Percentiles rank a stretch among this genome's conserved stretches.
These are phyloP conservation scores for Blepharisma undulans DNA, from an alignment of 169 alveolate genomes.

Conservation along the genomic window DNA sequence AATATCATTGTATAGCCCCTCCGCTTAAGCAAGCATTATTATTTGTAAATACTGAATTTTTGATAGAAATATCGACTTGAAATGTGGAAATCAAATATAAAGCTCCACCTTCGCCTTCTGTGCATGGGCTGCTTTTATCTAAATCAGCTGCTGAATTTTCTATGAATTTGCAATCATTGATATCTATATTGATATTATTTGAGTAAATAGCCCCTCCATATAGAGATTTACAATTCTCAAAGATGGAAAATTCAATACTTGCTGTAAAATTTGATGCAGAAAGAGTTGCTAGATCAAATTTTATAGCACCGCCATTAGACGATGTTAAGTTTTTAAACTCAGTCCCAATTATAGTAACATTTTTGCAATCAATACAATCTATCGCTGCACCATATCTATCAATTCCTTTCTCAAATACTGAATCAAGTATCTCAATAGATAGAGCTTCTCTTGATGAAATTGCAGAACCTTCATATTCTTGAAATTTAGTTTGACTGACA, in stretches of 20 bases:
- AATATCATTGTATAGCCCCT: slow-evolving; percentile 24
- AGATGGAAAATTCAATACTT: neutral
- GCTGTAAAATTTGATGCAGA: neutral
- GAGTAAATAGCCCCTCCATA: slow-evolving; percentile 10
- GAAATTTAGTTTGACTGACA: neutral
- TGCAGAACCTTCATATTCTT: neutral
- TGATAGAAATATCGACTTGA: too few species aligned
- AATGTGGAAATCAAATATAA: neutral
- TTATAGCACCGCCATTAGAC: neutral
- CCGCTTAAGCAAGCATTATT: neutral
- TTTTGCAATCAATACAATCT: neutral
- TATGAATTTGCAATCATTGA: neutral
- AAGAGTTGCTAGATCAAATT: neutral
- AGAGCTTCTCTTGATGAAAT: neutral
- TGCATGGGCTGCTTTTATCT: neutral
- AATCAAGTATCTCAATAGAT: neutral
- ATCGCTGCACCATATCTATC: neutral
- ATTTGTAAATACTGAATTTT: neutral
- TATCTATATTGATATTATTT: neutral
- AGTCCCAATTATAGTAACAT: neutral
- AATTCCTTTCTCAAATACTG: neutral
- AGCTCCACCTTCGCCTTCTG: slow-evolving; percentile 37
- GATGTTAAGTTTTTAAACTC: neutral
- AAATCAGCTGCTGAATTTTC: neutral
- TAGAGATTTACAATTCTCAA: neutral